These are phyloP conservation scores for Aspergillus proliferans DNA, from an alignment of 2,329 filamentous ascomycete genomes.

Conservation along the genomic window DNA sequence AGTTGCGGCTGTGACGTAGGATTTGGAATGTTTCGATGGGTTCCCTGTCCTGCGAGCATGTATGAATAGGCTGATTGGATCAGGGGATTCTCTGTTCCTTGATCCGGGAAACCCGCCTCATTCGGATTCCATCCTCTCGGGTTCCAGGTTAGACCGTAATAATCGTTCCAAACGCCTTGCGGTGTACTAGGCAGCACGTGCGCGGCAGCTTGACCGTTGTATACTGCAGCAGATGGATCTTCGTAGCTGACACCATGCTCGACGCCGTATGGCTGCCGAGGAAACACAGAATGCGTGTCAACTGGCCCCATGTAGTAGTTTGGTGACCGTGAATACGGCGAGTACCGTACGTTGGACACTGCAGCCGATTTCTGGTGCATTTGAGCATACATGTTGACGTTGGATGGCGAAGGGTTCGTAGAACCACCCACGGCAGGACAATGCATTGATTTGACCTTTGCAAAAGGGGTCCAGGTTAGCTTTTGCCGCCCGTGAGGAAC, in stretches of 20 bases:
- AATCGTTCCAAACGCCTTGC: constrained; percentile 23
- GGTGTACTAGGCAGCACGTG: constrained; percentile 32
- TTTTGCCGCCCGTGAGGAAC: not conserved
- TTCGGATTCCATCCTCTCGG: constrained; percentile 25
- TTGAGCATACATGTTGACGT: constrained; percentile 15
- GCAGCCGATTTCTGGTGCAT: constrained; percentile 7
- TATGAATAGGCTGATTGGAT: constrained; percentile 22
- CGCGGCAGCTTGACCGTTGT: constrained; percentile 25
- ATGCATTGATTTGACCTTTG: constrained; percentile 32
- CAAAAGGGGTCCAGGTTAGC: not conserved
- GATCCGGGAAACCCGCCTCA: constrained; percentile 23
- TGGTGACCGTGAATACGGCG: constrained; percentile 14
- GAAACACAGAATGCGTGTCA: constrained; percentile 15
- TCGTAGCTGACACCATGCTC: constrained; percentile 26
- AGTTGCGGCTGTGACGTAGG: constrained; percentile 22
- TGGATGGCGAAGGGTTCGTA: constrained; percentile 12
- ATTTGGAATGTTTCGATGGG: constrained; percentile 33
- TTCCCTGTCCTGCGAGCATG: constrained; percentile 22
- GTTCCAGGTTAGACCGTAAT: constrained; percentile 20
- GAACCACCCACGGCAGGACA: constrained; percentile 18
- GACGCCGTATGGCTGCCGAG: constrained; percentile 16
- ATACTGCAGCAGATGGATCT: constrained; percentile 26
- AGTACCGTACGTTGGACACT: constrained; percentile 13
- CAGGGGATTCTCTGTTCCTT: constrained; percentile 19
- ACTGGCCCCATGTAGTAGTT: constrained; percentile 21